These are phyloP conservation scores for Dunaliella sp. DNA, from an alignment of 139 green algal genomes.

Conservation along the genomic window DNA sequence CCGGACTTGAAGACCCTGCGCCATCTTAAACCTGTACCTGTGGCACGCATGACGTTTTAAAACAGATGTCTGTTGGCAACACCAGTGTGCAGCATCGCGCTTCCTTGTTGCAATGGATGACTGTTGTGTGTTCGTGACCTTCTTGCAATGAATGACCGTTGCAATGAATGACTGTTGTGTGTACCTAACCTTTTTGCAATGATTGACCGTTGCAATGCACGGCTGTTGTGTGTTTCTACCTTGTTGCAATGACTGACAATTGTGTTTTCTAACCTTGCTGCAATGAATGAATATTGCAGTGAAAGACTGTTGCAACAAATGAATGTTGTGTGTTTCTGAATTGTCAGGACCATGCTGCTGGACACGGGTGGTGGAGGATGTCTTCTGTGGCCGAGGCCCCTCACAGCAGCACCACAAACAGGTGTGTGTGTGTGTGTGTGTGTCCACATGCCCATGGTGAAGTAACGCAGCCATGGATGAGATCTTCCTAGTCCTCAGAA, in stretches of 20 bases:
- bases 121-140: too few relatives aligned
- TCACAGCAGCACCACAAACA: background rate
- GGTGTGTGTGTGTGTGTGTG: background rate
- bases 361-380: slow-evolving; percentile 62
- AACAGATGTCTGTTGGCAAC: too few relatives aligned
- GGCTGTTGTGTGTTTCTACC: background rate
- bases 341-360: slow-evolving; percentile 12
- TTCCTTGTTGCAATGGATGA: too few relatives aligned
- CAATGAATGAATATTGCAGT: background rate
- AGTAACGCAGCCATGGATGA: background rate
- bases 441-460: background rate
- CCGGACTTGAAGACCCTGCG: too few relatives aligned
- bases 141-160: too few relatives aligned
- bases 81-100: too few relatives aligned
- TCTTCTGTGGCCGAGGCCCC: background rate
- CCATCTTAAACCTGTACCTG: too few relatives aligned
- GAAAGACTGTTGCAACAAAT: background rate
- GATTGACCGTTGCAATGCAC: background rate
- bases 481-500: background rate
- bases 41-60: too few relatives aligned
- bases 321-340: background rate
- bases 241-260: background rate
- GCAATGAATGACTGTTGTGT: too few relatives aligned
- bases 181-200: too few relatives aligned
- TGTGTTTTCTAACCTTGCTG: background rate